Percentiles rank a stretch among this genome's conserved stretches.
These are phyloP conservation scores for Termitomyces sp. DNA, from an alignment of 768 basidiomycete genomes.

Conservation along the genomic window DNA sequence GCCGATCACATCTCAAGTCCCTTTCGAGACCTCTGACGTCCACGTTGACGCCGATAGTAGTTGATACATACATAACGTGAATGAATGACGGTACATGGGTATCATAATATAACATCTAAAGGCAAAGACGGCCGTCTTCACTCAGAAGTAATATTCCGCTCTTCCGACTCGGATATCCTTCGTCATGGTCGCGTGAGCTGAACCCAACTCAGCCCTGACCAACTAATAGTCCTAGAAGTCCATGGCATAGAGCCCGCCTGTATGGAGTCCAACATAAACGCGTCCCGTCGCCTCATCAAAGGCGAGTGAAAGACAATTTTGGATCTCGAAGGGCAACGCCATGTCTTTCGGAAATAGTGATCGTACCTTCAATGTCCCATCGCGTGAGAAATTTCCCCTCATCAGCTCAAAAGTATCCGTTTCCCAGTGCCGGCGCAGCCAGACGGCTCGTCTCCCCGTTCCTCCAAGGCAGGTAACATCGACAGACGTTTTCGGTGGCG, in stretches of 20 bases:
- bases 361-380: conserved; percentile 21
- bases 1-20: conserved; percentile 10
- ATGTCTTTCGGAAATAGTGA: conserved; percentile 40
- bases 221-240: conserved; percentile 16
- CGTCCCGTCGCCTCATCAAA: conserved; percentile 54
- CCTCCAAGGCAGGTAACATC: conserved; percentile 29
- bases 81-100: not conserved
- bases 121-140: not conserved
- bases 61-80: not conserved
- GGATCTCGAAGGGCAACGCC: conserved; percentile 45
- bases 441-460: conserved; percentile 43
- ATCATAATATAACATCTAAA: not conserved
- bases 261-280: conserved; percentile 43
- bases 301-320: conserved; percentile 37
- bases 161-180: not conserved
- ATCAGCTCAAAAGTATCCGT: conserved; percentile 42
- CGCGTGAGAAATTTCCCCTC: conserved; percentile 39
- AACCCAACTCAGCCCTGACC: not conserved
- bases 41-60: not conserved
- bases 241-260: conserved; percentile 48
- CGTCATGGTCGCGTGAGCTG: not conserved
- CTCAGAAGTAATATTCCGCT: not conserved
- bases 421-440: conserved; percentile 47
- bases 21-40: not conserved
- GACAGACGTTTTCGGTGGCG: conserved; percentile 9